Base-by-base conservation (phyloP, 1,284 basidiomycete genomes). In the Leccinum subrobustum region DNA sequence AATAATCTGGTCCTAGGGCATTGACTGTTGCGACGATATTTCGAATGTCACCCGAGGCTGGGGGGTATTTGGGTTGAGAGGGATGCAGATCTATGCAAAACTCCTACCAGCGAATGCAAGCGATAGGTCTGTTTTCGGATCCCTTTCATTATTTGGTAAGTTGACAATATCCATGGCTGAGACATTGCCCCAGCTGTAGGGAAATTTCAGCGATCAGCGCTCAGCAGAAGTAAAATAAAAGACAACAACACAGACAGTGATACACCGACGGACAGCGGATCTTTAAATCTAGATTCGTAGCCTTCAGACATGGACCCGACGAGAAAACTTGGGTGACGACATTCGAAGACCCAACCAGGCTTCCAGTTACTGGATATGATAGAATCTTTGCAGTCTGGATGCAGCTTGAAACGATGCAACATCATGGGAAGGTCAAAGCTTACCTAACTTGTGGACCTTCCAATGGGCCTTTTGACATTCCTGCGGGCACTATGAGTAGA, bases 151-250 rank as follows among this genome's bases (percentile, higher is more conserved):
- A 48, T 79, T 70, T 8, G 75, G 65, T 25, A 81, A 63, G 61
- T 81, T 78, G 5, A 79, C 73, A 11, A 81, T 76, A 11, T 79
- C 79, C 77, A 64, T 62, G 3, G 70, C 70, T 1, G 70, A 67
- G 20, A 70, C 53, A 31, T 68, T 72, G 1, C 69, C 70, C 55
- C 54, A 67, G 4, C 70, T 68, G 31, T 42, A 4, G 47, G 25
- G 20, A 5, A 11, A 51, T 27, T 23, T 50, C 0, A 20, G 18
- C 9, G 42, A 4, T 72, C 20, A 48, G 50, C 3, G 31, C 16
- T 35, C 11, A 23, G 47, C 53, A 12, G 14, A 6, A 44, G 11
- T 8, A 27, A 25, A 58, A 53, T 14, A 0, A 12, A 53, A 55
- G 3, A 23, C 23, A 23, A 23, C 23, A 51, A 35, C 5, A 52